Evolutionary conservation across 2,329 filamentous ascomycete genomes (phyloP), one percentile per base, ranked within the genome.

Genomic region (Aspergillus awamori): DNA sequence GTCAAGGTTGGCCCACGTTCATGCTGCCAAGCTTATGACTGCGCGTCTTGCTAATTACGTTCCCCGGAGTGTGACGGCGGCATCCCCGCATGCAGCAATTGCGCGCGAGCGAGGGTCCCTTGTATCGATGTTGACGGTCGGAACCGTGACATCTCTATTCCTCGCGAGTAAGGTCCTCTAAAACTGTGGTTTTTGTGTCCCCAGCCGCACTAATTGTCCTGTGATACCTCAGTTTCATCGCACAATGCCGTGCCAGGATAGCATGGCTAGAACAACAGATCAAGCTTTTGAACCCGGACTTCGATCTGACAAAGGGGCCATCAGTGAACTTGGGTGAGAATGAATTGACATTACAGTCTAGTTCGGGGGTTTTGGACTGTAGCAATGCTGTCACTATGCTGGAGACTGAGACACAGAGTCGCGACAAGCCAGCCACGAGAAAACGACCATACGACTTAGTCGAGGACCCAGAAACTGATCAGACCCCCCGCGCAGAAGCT

Each of bases 71-170:
- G 76, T 45, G 77, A 79, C 64, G 76, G 77, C 5, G 67, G 74
- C 51, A 68, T 74, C 24, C 76, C 77, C 11, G 75, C 75, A 0
- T 78, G 76, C 58, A 70, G 69, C 8, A 78, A 78, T 53, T 79
- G 76, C 33, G 65, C 74, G 10, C 76, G 76, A 47, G 72, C 75
- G 24, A 70, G 69, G 2, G 68, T 73, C 11, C 58, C 67, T 3
- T 79, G 76, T 58, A 65, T 79, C 1, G 76, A 79, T 53, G 76
- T 79, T 1, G 76, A 79, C 59, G 69, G 70, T 15, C 75, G 73
- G 33, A 76, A 78, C 57, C 73, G 72, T 4, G 67, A 72, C 2
- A 33, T 75, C 17, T 66, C 69, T 3, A 72, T 79, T 7, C 72
- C 75, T 5, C 71, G 77, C 53, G 75, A 77, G 72, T 75, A 61